Conservation (phyloP, 2,329 filamentous ascomycete genomes). For the Calonectria hongkongensis region DNA sequence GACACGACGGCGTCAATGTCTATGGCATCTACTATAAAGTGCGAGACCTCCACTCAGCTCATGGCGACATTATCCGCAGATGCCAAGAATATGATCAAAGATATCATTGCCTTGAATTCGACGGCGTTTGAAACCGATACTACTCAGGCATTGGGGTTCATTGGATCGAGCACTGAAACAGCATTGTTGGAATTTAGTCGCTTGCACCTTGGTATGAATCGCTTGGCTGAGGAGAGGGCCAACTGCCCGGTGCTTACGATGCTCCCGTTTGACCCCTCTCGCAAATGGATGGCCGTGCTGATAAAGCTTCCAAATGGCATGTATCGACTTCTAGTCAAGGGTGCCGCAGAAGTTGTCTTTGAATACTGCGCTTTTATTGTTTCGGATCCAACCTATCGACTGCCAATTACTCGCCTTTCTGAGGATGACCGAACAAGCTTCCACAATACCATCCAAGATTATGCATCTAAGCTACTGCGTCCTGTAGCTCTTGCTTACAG, state of each 20-base stretch:
- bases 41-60: conserved; percentile 55
- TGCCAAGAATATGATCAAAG: conserved; percentile 61
- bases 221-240: conserved; percentile 67
- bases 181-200: conserved; percentile 70
- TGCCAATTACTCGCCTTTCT: conserved; percentile 55
- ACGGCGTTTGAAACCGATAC: conserved; percentile 72
- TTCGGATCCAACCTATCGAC: conserved; percentile 64
- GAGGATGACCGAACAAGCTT: conserved; percentile 58
- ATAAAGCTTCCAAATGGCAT: conserved; percentile 66
- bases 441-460: conserved; percentile 64
- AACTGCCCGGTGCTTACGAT: conserved; percentile 68
- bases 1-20: conserved; percentile 49
- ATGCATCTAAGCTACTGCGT: conserved; percentile 81
- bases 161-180: conserved; percentile 74
- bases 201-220: conserved; percentile 68
- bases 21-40: conserved; percentile 49
- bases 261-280: conserved; percentile 72
- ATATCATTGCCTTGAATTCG: conserved; percentile 68
- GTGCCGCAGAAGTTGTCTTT: conserved; percentile 74
- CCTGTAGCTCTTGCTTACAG: conserved; percentile 85
- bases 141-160: conserved; percentile 61
- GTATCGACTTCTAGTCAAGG: conserved; percentile 73
- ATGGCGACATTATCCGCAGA: conserved; percentile 58
- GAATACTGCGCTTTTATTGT: conserved; percentile 65
- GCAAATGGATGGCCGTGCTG: conserved; percentile 75